Evolutionary conservation across 2,329 filamentous ascomycete species (phyloP).

Genomic region (Drechslerella stenobrocha): DNA sequence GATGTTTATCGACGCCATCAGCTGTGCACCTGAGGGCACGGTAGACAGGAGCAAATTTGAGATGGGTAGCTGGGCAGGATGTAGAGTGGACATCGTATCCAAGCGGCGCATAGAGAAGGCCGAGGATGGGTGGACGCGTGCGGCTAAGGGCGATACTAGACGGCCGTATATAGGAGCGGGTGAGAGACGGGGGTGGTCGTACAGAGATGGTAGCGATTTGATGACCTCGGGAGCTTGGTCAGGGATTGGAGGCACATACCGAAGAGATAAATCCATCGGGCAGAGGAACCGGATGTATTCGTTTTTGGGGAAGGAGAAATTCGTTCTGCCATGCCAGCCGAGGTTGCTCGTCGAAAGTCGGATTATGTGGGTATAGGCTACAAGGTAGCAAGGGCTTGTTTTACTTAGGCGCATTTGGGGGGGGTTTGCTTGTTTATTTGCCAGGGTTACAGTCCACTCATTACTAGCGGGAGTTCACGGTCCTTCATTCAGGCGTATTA

Average conservation of each 20-base stretch:
- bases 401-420: too few species aligned
- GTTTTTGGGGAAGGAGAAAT: conserved; percentile 46
- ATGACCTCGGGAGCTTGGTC: conserved; percentile 24
- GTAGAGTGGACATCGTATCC: conserved; percentile 30
- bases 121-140: conserved; percentile 28
- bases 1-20: conserved; percentile 36
- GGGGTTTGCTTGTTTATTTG: conserved; percentile 5
- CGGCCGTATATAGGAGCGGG: conserved; percentile 25
- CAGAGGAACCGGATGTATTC: conserved; percentile 44
- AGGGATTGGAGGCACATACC: conserved; percentile 1
- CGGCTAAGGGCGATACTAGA: conserved; percentile 12
- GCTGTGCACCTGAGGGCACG: conserved; percentile 29
- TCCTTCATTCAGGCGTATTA: background rate
- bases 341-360: conserved; percentile 28
- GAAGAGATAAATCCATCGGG: conserved; percentile 33
- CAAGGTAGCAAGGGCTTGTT: background rate
- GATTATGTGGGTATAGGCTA: conserved; percentile 32
- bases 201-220: conserved; percentile 14
- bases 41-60: conserved; percentile 19
- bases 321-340: conserved; percentile 28
- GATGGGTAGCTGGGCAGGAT: conserved; percentile 41
- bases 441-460: background rate
- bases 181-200: conserved; percentile 22
- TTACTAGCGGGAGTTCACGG: background rate
- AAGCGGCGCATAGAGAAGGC: conserved; percentile 18